A percentile compares a stretch with the other conserved stretches of the same genome.
These are phyloP conservation scores for Scorias spongiosa DNA, from an alignment of 2,329 filamentous ascomycete species.

Conservation along the genomic window DNA sequence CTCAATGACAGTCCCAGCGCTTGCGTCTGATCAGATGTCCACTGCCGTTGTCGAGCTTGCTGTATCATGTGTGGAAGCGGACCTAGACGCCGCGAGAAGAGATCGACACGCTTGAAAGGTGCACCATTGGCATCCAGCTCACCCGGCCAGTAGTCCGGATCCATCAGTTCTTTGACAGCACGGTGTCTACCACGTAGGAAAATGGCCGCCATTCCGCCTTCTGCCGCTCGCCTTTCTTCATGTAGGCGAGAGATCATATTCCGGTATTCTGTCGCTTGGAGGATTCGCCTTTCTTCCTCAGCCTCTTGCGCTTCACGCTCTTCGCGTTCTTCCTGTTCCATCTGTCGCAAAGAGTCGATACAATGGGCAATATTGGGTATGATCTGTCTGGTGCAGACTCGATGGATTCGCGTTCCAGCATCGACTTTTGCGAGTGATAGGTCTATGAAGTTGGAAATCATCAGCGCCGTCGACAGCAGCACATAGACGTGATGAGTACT, in stretches of 20 bases:
- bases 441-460: too few species aligned
- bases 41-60: conserved; percentile 9
- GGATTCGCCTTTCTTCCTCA: background rate
- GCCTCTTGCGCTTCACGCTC: conserved; percentile 1
- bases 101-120: conserved; percentile 22
- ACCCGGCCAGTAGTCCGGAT: conserved; percentile 3
- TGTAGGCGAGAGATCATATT: conserved; percentile 6
- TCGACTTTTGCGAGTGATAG: too few species aligned
- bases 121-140: conserved; percentile 25
- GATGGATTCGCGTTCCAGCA: too few species aligned
- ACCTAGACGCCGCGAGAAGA: conserved; percentile 20
- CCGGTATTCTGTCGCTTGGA: background rate
- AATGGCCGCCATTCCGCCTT: conserved; percentile 3
- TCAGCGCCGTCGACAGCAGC: background rate
- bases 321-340: too few species aligned
- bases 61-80: conserved; percentile 10
- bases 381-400: too few species aligned
- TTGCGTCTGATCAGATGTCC: conserved; percentile 18
- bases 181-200: background rate
- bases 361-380: too few species aligned
- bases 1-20: conserved; percentile 16
- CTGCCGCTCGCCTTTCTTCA: conserved; percentile 7
- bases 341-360: too few species aligned
- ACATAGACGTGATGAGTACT: background rate
- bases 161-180: conserved; percentile 11